Evolutionary conservation across 169 alveolate genomes (phyloP).

Genomic region (Theileria parva): DNA sequence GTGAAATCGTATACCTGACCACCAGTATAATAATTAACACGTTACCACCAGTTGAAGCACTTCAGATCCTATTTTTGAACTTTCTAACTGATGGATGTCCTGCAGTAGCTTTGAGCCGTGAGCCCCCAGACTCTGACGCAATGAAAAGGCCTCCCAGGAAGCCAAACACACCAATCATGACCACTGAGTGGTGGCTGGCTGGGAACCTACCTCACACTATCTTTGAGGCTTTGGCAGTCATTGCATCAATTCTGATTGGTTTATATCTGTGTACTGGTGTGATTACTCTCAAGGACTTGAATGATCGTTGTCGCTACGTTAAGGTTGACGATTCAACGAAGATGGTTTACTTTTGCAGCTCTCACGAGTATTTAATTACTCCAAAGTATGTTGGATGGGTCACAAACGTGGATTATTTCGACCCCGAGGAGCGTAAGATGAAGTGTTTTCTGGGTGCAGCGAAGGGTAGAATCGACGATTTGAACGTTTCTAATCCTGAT

Average conservation of each 20-base stretch:
- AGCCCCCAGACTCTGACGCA: slow-evolving; percentile 87
- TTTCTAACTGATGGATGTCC: slow-evolving; percentile 91
- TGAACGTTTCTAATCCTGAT: slow-evolving; percentile 39
- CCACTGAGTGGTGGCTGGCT: slow-evolving; percentile 88
- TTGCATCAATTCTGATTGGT: slow-evolving; percentile 80
- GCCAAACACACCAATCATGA: slow-evolving; percentile 86
- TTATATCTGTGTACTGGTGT: slow-evolving; percentile 85
- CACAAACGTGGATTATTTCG: slow-evolving; percentile 82
- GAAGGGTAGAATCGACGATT: slow-evolving; percentile 66
- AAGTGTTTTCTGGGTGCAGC: slow-evolving; percentile 82
- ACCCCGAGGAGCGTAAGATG: slow-evolving; percentile 69
- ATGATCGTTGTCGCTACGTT: slow-evolving; percentile 71
- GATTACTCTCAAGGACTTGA: slow-evolving; percentile 67
- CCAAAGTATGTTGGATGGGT: slow-evolving; percentile 84
- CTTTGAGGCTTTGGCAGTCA: slow-evolving; percentile 85
- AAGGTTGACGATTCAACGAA: slow-evolving; percentile 51
- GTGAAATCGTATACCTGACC: slow-evolving; percentile 86
- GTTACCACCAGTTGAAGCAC: slow-evolving; percentile 89
- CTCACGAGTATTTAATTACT: slow-evolving; percentile 81
- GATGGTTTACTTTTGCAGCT: slow-evolving; percentile 79
- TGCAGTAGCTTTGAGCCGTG: slow-evolving; percentile 90
- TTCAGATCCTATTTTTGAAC: slow-evolving; percentile 86
- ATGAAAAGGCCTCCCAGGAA: slow-evolving; percentile 88
- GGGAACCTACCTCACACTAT: slow-evolving; percentile 89
- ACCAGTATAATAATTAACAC: slow-evolving; percentile 80